Evolutionary conservation across 176 grass and related monocot species (phyloP).

Genomic region (Microstegium vimineum): DNA sequence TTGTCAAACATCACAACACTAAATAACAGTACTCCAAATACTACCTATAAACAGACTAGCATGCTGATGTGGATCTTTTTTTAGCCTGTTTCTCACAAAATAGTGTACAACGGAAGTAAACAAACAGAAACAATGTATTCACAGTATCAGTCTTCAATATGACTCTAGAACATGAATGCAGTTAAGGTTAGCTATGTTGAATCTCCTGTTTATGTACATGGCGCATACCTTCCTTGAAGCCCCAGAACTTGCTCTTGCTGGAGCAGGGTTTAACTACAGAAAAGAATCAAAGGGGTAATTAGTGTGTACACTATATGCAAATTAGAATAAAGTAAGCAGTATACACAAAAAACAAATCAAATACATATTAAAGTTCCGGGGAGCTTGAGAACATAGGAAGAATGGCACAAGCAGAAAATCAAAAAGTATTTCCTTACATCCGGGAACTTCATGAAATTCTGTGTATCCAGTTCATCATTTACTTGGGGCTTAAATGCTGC

Average conservation of each 20-base stretch:
- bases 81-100: neutral
- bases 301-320: neutral
- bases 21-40: neutral
- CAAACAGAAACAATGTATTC: neutral
- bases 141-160: neutral
- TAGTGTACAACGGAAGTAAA: neutral
- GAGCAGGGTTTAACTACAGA: conserved; percentile 26
- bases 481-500: conserved; percentile 97
- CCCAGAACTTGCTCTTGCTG: conserved; percentile 27
- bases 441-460: conserved; percentile 94
- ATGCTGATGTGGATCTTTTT: neutral
- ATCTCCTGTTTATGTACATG: neutral
- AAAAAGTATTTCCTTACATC: conserved; percentile 65
- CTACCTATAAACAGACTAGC: neutral
- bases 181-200: neutral
- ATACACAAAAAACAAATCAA: neutral
- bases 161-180: neutral
- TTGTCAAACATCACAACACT: neutral
- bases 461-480: conserved; percentile 90
- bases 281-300: neutral
- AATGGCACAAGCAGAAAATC: neutral
- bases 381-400: no score
- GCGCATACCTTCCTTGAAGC: conserved; percentile 31
- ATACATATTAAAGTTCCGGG: neutral
- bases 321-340: neutral